These are phyloP conservation scores for Psilocybe cyanescens DNA, from an alignment of 768 basidiomycete genomes.

Conservation along the genomic window DNA sequence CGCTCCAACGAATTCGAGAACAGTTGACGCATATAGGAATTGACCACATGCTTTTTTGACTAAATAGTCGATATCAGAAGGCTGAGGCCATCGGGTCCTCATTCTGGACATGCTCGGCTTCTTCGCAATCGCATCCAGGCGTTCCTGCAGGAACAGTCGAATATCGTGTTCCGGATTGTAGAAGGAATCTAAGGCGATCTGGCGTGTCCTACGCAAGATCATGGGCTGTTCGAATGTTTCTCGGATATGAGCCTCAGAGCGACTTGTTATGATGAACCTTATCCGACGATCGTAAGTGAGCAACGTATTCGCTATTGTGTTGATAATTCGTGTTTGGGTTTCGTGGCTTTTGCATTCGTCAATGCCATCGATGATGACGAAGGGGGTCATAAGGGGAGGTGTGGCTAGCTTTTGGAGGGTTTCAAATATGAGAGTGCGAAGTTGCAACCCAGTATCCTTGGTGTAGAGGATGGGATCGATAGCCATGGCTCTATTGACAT, in stretches of 20 bases:
- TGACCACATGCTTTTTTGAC: conserved; percentile 18
- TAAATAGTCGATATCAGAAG: conserved; percentile 6
- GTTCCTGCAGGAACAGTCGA: conserved; percentile 11
- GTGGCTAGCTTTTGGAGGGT: neutral
- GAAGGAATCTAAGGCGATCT: conserved; percentile 3
- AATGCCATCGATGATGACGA: conserved; percentile 29
- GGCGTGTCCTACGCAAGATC: neutral
- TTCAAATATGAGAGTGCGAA: conserved; percentile 14
- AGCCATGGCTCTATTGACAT: conserved; percentile 11
- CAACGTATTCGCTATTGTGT: conserved; percentile 4
- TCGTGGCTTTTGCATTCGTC: conserved; percentile 24
- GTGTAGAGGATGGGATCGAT: conserved; percentile 12
- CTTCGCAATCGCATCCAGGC: conserved; percentile 11
- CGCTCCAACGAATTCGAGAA: conserved; percentile 18
- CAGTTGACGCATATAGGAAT: conserved; percentile 20
- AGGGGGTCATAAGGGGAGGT: neutral
- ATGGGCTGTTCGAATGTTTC: conserved; percentile 6
- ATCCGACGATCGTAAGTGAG: neutral
- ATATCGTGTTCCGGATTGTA: conserved; percentile 16
- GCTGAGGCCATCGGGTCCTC: conserved; percentile 4
- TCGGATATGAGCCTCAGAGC: conserved; percentile 16
- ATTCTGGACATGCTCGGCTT: neutral
- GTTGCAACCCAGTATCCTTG: conserved; percentile 14
- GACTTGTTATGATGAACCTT: conserved; percentile 19
- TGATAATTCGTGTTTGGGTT: conserved; percentile 20